A percentile compares a stretch with the other conserved stretches of the same genome.
phyloP scores from a whole-genome alignment of 805 yeast genomes.

The Hemisphaericaspora nanyangensis region DNA sequence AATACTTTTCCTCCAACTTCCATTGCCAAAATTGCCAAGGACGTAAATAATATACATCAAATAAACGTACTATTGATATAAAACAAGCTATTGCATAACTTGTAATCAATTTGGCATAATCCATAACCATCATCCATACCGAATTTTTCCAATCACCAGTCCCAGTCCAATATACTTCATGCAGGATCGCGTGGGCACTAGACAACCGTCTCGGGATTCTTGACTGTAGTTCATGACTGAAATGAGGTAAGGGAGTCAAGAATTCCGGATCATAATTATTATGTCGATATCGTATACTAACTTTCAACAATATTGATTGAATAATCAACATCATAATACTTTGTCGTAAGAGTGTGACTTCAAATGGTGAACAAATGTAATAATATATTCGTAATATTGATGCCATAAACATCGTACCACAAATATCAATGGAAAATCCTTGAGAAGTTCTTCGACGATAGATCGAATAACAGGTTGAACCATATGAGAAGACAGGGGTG shows the following conservation, averaged over 20 bases:
- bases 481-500: slow-evolving; percentile 85
- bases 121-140: neutral
- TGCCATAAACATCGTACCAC: slow-evolving; percentile 85
- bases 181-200: slow-evolving; percentile 11
- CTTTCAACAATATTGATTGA: slow-evolving; percentile 61
- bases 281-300: slow-evolving; percentile 57
- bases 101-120: slow-evolving; percentile 3
- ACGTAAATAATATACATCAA: slow-evolving; percentile 62
- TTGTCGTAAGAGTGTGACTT: slow-evolving; percentile 72
- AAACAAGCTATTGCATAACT: slow-evolving; percentile 3
- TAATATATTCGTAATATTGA: slow-evolving; percentile 70
- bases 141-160: slow-evolving; percentile 3
- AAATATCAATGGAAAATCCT: slow-evolving; percentile 89
- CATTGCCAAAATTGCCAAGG: slow-evolving; percentile 84
- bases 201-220: slow-evolving; percentile 17
- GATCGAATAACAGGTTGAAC: slow-evolving; percentile 73
- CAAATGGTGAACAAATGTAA: slow-evolving; percentile 78
- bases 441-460: slow-evolving; percentile 57
- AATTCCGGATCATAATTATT: slow-evolving; percentile 29
- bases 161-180: slow-evolving; percentile 13
- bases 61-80: slow-evolving; percentile 46
- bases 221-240: slow-evolving; percentile 24
- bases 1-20: slow-evolving; percentile 55
- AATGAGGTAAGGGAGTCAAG: slow-evolving; percentile 24
- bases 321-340: slow-evolving; percentile 81